These are phyloP conservation scores for Pisolithus microcarpus DNA, from an alignment of 768 basidiomycete species.

Conservation along the genomic window DNA sequence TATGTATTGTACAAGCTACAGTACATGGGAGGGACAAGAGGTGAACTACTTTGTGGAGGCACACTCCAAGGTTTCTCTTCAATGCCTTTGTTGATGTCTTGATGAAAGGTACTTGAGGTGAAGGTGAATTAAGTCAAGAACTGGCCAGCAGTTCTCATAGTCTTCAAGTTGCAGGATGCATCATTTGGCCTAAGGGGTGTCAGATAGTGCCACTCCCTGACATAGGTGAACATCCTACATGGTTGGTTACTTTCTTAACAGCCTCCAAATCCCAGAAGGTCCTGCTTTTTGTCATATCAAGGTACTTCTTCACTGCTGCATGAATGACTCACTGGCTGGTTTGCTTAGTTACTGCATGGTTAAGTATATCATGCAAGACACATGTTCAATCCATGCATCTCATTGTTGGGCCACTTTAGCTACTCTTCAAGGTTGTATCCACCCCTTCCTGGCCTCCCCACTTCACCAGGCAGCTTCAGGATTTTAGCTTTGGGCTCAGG, in stretches of 20 bases:
- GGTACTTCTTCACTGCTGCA: background rate
- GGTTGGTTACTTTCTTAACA: background rate
- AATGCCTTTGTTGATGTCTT: background rate
- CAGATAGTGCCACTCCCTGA: no score
- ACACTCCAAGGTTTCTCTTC: no score
- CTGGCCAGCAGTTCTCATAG: constrained; percentile 1
- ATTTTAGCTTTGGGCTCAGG: background rate
- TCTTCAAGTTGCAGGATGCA: background rate
- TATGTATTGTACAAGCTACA: no score
- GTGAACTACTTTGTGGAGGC: no score
- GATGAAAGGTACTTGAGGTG: constrained; percentile 1
- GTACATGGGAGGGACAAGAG: no score
- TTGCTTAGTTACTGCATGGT: background rate
- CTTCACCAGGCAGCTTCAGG: background rate
- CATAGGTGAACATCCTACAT: background rate
- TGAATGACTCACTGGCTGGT: background rate
- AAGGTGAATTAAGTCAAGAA: background rate
- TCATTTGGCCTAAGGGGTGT: background rate
- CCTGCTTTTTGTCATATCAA: background rate
- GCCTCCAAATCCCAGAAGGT: background rate
- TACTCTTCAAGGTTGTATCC: background rate
- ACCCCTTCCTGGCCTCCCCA: background rate
- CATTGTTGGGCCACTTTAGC: background rate
- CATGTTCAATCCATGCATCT: background rate
- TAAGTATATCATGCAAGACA: background rate